Percentiles rank a stretch among this genome's conserved stretches.
Evolutionary conservation across 768 basidiomycete species (phyloP).

Genomic region (Psilocybe azurescens): DNA sequence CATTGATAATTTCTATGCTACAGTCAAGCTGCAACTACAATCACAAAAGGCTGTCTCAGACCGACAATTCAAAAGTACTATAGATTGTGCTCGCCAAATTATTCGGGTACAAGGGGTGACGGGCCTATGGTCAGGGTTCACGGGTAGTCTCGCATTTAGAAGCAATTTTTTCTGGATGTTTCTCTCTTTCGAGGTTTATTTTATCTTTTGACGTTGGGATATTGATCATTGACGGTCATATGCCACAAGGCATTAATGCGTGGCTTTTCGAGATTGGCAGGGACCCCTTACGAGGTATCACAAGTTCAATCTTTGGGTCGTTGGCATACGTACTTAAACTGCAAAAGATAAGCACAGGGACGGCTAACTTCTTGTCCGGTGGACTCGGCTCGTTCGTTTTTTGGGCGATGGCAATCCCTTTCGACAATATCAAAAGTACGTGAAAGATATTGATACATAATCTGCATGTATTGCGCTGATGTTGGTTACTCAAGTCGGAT

Average conservation of each 20-base stretch:
- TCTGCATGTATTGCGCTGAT: slow-evolving; percentile 1
- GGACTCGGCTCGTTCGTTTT: slow-evolving; percentile 66
- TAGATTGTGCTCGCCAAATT: slow-evolving; percentile 71
- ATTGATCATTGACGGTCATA: slow-evolving; percentile 22
- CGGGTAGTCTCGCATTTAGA: slow-evolving; percentile 73
- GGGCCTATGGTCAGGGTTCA: slow-evolving; percentile 80
- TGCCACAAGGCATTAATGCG: slow-evolving; percentile 61
- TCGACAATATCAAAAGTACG: slow-evolving; percentile 87
- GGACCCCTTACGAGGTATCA: slow-evolving; percentile 64
- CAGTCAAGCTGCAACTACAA: slow-evolving; percentile 75
- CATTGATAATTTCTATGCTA: slow-evolving; percentile 22
- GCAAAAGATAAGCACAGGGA: slow-evolving; percentile 60
- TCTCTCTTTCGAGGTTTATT: slow-evolving; percentile 63
- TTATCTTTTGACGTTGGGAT: slow-evolving; percentile 4
- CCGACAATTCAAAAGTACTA: slow-evolving; percentile 66
- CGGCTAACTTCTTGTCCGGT: slow-evolving; percentile 69
- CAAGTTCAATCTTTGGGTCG: slow-evolving; percentile 4
- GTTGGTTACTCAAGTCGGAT: slow-evolving; percentile 52
- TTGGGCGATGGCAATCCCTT: slow-evolving; percentile 74
- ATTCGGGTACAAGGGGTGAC: slow-evolving; percentile 61
- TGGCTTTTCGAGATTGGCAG: slow-evolving; percentile 55
- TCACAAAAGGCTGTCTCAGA: slow-evolving; percentile 53
- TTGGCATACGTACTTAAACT: slow-evolving; percentile 7
- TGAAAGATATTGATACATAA: slow-evolving; percentile 12
- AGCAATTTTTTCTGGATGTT: slow-evolving; percentile 85